Base-by-base conservation (phyloP, 805 yeast genomes). In the Yamadazyma sp. region DNA sequence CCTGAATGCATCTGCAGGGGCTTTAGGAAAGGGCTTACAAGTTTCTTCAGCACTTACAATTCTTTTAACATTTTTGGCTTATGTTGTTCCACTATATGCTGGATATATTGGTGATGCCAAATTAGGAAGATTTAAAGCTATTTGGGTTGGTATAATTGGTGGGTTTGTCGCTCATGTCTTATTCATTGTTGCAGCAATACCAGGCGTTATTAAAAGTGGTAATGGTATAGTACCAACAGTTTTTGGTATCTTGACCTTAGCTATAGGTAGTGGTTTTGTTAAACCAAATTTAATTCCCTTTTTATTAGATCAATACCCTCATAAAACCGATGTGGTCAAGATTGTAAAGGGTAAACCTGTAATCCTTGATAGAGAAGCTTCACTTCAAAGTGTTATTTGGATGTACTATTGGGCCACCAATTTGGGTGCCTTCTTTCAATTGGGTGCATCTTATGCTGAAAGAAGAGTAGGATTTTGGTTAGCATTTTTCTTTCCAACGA, bases 331-430 rank as follows among this genome's bases (percentile, higher is more conserved):
- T 43, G 76, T 72, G 33, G 75, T 85, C 36, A 73, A 69, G 54
- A 75, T 72, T 4, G 62, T 73, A 38, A 53, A 67, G 17, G 95
- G 95, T 38, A 80, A 78, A 51, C 69, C 71, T 31, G 89, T 83
- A 22, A 76, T 82, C 46, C 58, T 72, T 30, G 75, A 70, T 47
- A 62, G 73, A 35, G 67, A 65, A 47, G 56, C 65, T 36, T 53
- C 73, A 4, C 51, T 69, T 39, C 65, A 62, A 47, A 52, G 69
- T 48, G 62, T 62, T 53, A 50, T 71, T 16, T 58, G 72, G 50
- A 57, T 68, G 29, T 75, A 73, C 52, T 75, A 75, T 55, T 73
- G 77, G 76, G 58, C 73, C 33, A 75, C 76, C 45, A 76, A 73
- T 48, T 60, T 73, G 40, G 80, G 80, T 42, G 73, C 77, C 5